A percentile compares a stretch with the other conserved stretches of the same genome.
Conservation (phyloP, 495 filamentous ascomycete genomes). For the Physcia stellaris region DNA sequence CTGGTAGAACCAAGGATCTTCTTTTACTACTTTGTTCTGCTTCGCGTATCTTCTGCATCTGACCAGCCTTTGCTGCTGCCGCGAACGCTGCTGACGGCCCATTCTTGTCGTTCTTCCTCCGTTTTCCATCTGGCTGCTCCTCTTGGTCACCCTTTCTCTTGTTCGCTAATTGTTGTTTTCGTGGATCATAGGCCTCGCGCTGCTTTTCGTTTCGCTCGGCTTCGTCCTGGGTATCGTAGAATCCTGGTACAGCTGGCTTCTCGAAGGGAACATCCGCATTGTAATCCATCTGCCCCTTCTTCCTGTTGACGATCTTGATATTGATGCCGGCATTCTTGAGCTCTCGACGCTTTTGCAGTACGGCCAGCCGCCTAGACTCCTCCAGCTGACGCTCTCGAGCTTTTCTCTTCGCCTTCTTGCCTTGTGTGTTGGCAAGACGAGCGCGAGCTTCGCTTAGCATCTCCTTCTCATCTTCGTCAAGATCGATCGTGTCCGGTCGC, state of each 20-base stretch:
- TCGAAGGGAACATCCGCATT: constrained; percentile 98
- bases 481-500: constrained; percentile 91
- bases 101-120: constrained; percentile 74
- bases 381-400: constrained; percentile 90
- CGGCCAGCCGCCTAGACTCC: constrained; percentile 77
- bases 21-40: constrained; percentile 94
- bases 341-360: constrained; percentile 88
- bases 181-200: constrained; percentile 78
- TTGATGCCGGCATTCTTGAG: constrained; percentile 97
- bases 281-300: constrained; percentile 97
- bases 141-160: constrained; percentile 89
- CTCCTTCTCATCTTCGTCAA: constrained; percentile 98
- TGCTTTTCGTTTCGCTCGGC: constrained; percentile 69
- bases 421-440: constrained; percentile 90
- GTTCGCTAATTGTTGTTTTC: constrained; percentile 88
- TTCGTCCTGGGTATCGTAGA: constrained; percentile 86
- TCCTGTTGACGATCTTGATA: constrained; percentile 85
- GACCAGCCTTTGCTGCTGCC: constrained; percentile 85
- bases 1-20: constrained; percentile 60
- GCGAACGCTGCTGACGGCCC: constrained; percentile 60
- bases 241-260: constrained; percentile 76
- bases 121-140: constrained; percentile 69
- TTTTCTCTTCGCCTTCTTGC: constrained; percentile 98
- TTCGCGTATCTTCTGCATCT: constrained; percentile 91
- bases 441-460: constrained; percentile 97